Conservation (phyloP, 805 yeast species). For the Hemisphaericaspora nanyangensis region DNA sequence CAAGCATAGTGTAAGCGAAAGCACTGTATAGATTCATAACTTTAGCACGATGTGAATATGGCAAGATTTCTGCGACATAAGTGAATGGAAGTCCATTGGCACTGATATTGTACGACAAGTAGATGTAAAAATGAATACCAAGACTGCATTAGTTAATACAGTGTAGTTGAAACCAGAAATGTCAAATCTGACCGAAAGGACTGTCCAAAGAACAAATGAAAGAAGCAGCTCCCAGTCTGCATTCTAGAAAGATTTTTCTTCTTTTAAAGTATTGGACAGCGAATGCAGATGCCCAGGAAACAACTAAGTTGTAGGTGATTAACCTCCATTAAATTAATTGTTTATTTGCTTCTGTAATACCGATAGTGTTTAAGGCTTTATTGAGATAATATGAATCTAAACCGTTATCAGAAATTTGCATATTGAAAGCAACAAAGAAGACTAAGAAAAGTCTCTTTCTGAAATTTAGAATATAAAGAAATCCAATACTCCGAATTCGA, state of each 20-base stretch:
- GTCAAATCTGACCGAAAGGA: constrained; percentile 18
- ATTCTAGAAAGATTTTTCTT: constrained; percentile 24
- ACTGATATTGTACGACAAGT: constrained; percentile 23
- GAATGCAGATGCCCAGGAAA: constrained; percentile 19
- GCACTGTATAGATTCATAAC: constrained; percentile 30
- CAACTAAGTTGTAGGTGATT: constrained; percentile 43
- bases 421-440: constrained; percentile 28
- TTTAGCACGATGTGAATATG: constrained; percentile 38
- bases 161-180: constrained; percentile 13
- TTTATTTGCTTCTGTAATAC: constrained; percentile 41
- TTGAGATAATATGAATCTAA: constrained; percentile 49
- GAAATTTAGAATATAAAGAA: constrained; percentile 34
- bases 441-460: constrained; percentile 39
- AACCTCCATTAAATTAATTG: constrained; percentile 52
- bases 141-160: constrained; percentile 15
- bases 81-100: constrained; percentile 45
- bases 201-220: constrained; percentile 21
- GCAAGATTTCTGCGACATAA: constrained; percentile 42
- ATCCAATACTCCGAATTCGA: constrained; percentile 35
- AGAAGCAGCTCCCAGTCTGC: constrained; percentile 26
- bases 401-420: constrained; percentile 51
- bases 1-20: constrained; percentile 15
- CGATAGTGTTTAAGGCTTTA: constrained; percentile 49
- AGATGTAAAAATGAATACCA: constrained; percentile 23
- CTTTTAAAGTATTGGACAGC: constrained; percentile 20